Percentiles rank a stretch among this genome's conserved stretches.
Conservation (phyloP, 2,329 filamentous ascomycete genomes). For the Cercospora canescens region DNA sequence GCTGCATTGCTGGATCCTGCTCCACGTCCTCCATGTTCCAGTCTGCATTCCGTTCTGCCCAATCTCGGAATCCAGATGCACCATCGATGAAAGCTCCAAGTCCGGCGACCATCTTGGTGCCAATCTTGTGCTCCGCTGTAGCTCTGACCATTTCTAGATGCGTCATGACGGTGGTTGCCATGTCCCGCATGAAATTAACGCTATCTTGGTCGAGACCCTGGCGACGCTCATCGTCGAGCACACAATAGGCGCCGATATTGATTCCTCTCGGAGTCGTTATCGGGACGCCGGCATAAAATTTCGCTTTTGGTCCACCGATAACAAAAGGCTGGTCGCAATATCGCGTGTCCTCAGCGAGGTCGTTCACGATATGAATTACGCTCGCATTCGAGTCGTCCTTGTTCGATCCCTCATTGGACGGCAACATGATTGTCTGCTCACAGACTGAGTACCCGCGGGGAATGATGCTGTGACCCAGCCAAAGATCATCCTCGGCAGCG, state of each 20-base stretch:
- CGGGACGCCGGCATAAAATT: constrained; percentile 58
- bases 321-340: constrained; percentile 35
- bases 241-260: constrained; percentile 61
- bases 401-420: constrained; percentile 27
- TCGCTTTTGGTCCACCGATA: constrained; percentile 28
- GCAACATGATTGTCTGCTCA: constrained; percentile 31
- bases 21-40: constrained; percentile 21
- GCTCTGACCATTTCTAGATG: constrained; percentile 53
- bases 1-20: constrained; percentile 17
- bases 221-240: constrained; percentile 59
- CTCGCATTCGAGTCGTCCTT: constrained; percentile 11
- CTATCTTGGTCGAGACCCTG: constrained; percentile 52
- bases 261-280: constrained; percentile 47
- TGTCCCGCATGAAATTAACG: constrained; percentile 57
- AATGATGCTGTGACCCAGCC: constrained; percentile 33
- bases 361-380: constrained; percentile 32
- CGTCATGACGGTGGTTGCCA: constrained; percentile 60
- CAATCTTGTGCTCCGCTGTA: constrained; percentile 46
- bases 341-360: constrained; percentile 29
- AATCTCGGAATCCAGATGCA: constrained; percentile 24
- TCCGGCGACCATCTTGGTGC: constrained; percentile 56
- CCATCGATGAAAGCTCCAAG: constrained; percentile 37
- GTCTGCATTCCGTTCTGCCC: constrained; percentile 21
- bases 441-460: constrained; percentile 34
- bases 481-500: constrained; percentile 29